Base-by-base conservation (phyloP, 2,329 filamentous ascomycete species). In the Zymoseptoria crescenta region DNA sequence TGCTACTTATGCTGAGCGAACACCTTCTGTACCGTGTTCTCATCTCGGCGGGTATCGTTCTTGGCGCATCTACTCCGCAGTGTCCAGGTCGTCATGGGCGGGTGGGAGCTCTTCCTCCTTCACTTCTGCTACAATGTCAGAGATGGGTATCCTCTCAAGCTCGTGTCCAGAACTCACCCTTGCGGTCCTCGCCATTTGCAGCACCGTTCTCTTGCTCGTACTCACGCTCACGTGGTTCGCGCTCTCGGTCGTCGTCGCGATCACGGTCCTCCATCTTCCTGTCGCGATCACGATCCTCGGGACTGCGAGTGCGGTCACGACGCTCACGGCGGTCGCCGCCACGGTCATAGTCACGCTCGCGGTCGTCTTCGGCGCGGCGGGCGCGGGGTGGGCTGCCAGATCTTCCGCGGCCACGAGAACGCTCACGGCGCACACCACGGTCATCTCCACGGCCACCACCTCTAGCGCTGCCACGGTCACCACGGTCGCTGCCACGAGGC, bases 41-140 rank as follows among this genome's bases (percentile, higher is more conserved):
- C 19, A 54, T 45, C 57, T 29, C 51, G 52, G 50, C 55, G 45
- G 51, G 55, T 54, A 54, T 52, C 56, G 49, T 2, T 51, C 51
- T 35, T 56, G 51, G 48, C 24, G 35, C 35, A 24, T 58, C 74
- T 80, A 86, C 78, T 97, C 94, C 70, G 92, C 93, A 72, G 94
- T 92, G 75, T 99, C 94, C 73, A 97, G 84, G 73, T 99, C 94
- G 74, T 99, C 94, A 72, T 96, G 91, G 68, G 86, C 87, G 64
- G 89, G 87, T 64, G 89, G 88, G 69, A 89, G 90, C 67, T 95
- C 91, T 69, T 87, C 78, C 45, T 62, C 58, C 58, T 63, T 59
- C 72, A 83, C 74, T 67, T 75, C 77, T 76, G 68, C 57, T 56
- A 54, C 57, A 64, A 66, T 64, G 70, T 73, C 62, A 71, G 63